phyloP scores from a whole-genome alignment of 495 filamentous ascomycete species.

The Penicillium angulare region DNA sequence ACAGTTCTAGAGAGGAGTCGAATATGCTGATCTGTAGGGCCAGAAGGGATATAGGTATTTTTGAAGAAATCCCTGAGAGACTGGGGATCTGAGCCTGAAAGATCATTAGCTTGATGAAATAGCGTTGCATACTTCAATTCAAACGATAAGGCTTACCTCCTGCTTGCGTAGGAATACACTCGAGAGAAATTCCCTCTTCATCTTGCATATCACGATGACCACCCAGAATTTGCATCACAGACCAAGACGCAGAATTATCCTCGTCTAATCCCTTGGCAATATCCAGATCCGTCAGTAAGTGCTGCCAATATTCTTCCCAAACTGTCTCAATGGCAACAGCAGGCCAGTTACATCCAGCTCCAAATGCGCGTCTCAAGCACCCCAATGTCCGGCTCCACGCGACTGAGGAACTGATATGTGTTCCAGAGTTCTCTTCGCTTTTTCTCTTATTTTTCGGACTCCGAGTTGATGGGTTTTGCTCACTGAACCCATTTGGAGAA shows the following conservation, averaged over 20 bases:
- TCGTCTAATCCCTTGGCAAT: not conserved
- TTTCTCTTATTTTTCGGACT: conserved; percentile 13
- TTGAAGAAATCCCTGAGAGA: conserved; percentile 63
- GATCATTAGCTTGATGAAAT: not conserved
- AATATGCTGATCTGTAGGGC: conserved; percentile 61
- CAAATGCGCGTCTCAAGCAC: conserved; percentile 53
- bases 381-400: conserved; percentile 56
- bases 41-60: conserved; percentile 66
- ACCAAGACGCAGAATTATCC: conserved; percentile 3
- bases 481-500: conserved; percentile 51
- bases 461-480: conserved; percentile 27
- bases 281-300: conserved; percentile 13
- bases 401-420: conserved; percentile 43
- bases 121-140: not conserved
- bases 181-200: conserved; percentile 14
- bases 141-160: conserved; percentile 43
- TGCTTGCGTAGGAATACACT: conserved; percentile 31
- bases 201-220: not conserved
- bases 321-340: conserved; percentile 58
- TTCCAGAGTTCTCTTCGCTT: not conserved
- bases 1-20: conserved; percentile 70
- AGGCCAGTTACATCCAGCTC: conserved; percentile 35
- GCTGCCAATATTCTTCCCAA: conserved; percentile 55
- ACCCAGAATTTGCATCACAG: conserved; percentile 9
- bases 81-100: conserved; percentile 21